These are phyloP conservation scores for Coniella lustricola DNA, from an alignment of 2,329 filamentous ascomycete genomes.

Conservation along the genomic window DNA sequence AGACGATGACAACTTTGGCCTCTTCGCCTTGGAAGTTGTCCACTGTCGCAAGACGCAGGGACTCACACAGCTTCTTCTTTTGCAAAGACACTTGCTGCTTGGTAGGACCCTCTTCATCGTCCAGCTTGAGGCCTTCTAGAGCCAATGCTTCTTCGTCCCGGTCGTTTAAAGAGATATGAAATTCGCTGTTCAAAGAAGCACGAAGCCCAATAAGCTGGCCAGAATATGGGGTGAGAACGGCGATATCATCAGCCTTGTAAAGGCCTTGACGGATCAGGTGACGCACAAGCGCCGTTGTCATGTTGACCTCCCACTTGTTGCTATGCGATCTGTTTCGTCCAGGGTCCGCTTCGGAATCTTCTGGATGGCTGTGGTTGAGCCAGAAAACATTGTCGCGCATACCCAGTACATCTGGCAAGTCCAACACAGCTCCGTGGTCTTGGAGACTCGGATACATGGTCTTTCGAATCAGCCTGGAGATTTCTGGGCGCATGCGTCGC, in stretches of 20 bases:
- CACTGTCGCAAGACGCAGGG: conserved; percentile 54
- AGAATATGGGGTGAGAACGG: conserved; percentile 61
- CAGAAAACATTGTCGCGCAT: too few relatives aligned
- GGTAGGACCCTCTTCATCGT: conserved; percentile 15
- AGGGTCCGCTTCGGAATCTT: conserved; percentile 24
- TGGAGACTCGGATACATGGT: too few relatives aligned
- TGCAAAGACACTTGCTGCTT: not conserved
- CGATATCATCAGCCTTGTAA: conserved; percentile 56
- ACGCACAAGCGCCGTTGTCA: conserved; percentile 54
- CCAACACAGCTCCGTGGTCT: too few relatives aligned
- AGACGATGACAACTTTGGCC: conserved; percentile 62
- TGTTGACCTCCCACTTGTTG: conserved; percentile 55
- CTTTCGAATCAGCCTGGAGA: too few relatives aligned
- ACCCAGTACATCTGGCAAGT: too few relatives aligned
- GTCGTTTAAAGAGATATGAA: conserved; percentile 53
- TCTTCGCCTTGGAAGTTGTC: conserved; percentile 78
- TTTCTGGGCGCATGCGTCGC: conserved; percentile 1
- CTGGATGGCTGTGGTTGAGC: too few relatives aligned
- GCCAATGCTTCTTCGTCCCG: conserved; percentile 56
- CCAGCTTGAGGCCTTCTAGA: conserved; percentile 34
- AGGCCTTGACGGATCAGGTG: conserved; percentile 59
- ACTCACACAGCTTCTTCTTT: conserved; percentile 39
- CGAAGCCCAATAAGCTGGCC: conserved; percentile 50
- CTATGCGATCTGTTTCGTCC: conserved; percentile 39
- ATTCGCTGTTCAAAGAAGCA: conserved; percentile 28